phyloP scores from a whole-genome alignment of 768 basidiomycete species.

The Serendipita sp. region DNA sequence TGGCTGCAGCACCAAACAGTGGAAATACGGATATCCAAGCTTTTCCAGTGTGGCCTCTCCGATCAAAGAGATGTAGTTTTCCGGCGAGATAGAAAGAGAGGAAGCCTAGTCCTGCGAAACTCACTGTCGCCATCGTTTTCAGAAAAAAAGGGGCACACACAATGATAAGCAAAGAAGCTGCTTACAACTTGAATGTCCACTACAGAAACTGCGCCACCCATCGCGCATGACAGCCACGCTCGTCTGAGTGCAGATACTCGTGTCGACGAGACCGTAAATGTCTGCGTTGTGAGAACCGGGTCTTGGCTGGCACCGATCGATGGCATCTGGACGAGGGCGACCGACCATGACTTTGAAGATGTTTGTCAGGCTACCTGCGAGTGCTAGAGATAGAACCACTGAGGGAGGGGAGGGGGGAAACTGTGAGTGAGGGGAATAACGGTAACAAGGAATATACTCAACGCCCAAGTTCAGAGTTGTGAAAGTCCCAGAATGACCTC shows the following conservation, averaged over 20 bases:
- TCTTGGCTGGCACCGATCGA: slow-evolving; percentile 56
- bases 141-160: background rate
- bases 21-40: slow-evolving; percentile 45
- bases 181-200: slow-evolving; percentile 79
- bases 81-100: slow-evolving; percentile 79
- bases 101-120: slow-evolving; percentile 86
- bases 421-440: slow-evolving; percentile 7
- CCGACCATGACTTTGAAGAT: slow-evolving; percentile 77
- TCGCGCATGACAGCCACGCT: slow-evolving; percentile 44
- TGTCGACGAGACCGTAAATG: slow-evolving; percentile 53
- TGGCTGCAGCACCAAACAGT: slow-evolving; percentile 43
- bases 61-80: slow-evolving; percentile 82
- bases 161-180: slow-evolving; percentile 5
- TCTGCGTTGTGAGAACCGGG: slow-evolving; percentile 46
- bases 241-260: slow-evolving; percentile 63
- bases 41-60: slow-evolving; percentile 51
- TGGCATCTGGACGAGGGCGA: slow-evolving; percentile 71
- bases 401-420: background rate
- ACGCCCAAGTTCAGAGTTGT: slow-evolving; percentile 38
- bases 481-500: slow-evolving; percentile 80
- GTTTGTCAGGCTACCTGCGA: slow-evolving; percentile 73
- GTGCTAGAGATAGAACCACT: slow-evolving; percentile 58
- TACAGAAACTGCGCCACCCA: slow-evolving; percentile 86
- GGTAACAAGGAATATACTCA: slow-evolving; percentile 12
- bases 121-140: slow-evolving; percentile 32